Conservation (phyloP, 257 asterid genomes). For the Anisodus acutangulus region DNA sequence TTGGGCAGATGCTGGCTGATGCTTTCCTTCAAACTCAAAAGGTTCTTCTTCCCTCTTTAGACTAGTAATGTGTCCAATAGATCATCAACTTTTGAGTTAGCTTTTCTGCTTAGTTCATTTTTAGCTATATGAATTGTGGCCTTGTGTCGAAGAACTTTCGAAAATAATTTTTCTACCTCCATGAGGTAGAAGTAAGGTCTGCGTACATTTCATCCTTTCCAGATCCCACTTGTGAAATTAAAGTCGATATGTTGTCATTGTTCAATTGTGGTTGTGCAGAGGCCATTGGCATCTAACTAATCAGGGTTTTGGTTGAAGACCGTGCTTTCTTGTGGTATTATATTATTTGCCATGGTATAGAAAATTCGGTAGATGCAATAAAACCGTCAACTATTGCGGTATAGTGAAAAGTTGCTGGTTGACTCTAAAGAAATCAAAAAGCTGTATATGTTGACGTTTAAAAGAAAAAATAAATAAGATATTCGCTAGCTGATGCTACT, state of each 20-base stretch:
- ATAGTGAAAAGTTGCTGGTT: neutral
- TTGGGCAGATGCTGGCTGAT: constrained; percentile 46
- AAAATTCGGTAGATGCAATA: neutral
- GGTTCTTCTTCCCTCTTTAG: neutral
- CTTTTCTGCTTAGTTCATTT: neutral
- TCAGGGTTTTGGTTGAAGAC: neutral
- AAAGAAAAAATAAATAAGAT: neutral
- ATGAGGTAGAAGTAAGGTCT: too few relatives aligned
- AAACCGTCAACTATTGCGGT: neutral
- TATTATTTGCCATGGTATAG: neutral
- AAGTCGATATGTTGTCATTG: too few relatives aligned
- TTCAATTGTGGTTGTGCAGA: too few relatives aligned
- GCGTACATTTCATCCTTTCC: too few relatives aligned
- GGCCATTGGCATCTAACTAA: neutral
- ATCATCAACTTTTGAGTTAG: neutral
- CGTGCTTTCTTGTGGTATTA: neutral
- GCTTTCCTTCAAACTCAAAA: constrained; percentile 35
- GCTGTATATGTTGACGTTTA: neutral
- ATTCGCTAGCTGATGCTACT: neutral
- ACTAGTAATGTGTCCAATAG: neutral
- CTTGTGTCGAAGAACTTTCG: too few relatives aligned
- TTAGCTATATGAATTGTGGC: too few relatives aligned
- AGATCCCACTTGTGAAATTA: too few relatives aligned
- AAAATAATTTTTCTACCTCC: too few relatives aligned
- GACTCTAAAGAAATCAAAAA: neutral